These are phyloP conservation scores for Ambrosia trifida DNA, from an alignment of 129 eudicot genomes.

Conservation along the genomic window DNA sequence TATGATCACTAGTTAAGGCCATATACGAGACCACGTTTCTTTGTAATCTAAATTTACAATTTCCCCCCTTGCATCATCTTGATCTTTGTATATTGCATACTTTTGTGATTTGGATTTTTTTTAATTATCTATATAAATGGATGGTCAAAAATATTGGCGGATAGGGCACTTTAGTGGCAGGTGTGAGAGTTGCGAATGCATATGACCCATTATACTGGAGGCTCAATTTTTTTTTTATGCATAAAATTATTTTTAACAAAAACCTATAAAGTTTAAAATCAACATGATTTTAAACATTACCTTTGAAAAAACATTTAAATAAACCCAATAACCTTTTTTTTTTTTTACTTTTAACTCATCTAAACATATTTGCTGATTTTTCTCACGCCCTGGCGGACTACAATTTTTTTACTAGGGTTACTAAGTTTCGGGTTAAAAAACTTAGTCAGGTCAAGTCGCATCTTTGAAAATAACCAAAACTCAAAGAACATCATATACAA, in stretches of 20 bases:
- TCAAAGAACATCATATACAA: neutral
- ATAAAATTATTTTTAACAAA: no score
- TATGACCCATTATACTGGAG: no score
- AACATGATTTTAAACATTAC: no score
- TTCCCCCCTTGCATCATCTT: conserved; percentile 20
- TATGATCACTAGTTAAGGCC: conserved; percentile 40
- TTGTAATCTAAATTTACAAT: conserved; percentile 22
- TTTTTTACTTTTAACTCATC: no score
- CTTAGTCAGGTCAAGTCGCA: neutral
- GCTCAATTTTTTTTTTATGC: no score
- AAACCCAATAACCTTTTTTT: no score
- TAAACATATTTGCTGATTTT: no score
- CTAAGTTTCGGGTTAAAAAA: neutral
- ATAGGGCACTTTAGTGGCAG: neutral
- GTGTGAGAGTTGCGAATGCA: no score
- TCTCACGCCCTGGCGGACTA: no score
- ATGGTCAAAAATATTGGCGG: neutral
- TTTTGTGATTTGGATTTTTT: neutral
- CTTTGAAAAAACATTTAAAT: no score
- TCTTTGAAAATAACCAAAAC: neutral
- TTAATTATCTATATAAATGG: neutral
- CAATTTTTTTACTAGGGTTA: neutral
- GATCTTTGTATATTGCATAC: conserved; percentile 4
- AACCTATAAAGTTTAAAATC: no score
- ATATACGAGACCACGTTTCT: conserved; percentile 37